Base-by-base conservation (phyloP, 192 early-diverging fungal genomes). In the Coemansia furcata region DNA sequence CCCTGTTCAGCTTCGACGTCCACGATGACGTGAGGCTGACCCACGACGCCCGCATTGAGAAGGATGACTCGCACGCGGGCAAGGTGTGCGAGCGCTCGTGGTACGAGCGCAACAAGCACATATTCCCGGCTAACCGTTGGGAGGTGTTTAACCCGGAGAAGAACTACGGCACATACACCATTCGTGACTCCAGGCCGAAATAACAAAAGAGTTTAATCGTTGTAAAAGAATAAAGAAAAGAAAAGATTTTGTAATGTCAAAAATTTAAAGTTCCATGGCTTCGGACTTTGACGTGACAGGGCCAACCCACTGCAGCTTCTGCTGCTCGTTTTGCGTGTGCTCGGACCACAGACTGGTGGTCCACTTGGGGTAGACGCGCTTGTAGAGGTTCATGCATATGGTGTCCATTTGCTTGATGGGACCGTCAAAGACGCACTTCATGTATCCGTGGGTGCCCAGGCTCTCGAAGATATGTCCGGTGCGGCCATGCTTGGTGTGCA, bases 301-400 rank as follows among this genome's bases (percentile, higher is more conserved):
- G 5, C 55, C 74, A 19, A 44, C 59, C 79, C 79, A 82, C 52
- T 71, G 70, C 33, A 11, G 43, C 39, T 49, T 58, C 54, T 73
- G 67, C 21, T 40, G 65, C 6, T 59, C 71, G 36, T 15, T 43
- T 61, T 76, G 73, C 30, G 44, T 52, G 72, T 77, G 58, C 65
- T 76, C 74, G 21, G 75, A 65, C 82, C 82, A 84, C 68, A 84
- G 46, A 32, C 40, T 60, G 8, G 95, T 96, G 65, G 82, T 92
- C 97, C 95, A 97, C 83, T 96, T 97, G 65, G 97, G 97, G 76
- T 93, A 98, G 46, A 97, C 87, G 44, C 97, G 87, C 86, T 99
- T 97, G 83, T 95, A 99, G 64, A 99, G 83, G 65, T 90, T 89
- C 93, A 99, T 93, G 89, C 92, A 95, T 32, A 98, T 85, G 0